Evolutionary conservation across 176 grass and related monocot species (phyloP).

Genomic region (Bolboschoenus planiculmis): DNA sequence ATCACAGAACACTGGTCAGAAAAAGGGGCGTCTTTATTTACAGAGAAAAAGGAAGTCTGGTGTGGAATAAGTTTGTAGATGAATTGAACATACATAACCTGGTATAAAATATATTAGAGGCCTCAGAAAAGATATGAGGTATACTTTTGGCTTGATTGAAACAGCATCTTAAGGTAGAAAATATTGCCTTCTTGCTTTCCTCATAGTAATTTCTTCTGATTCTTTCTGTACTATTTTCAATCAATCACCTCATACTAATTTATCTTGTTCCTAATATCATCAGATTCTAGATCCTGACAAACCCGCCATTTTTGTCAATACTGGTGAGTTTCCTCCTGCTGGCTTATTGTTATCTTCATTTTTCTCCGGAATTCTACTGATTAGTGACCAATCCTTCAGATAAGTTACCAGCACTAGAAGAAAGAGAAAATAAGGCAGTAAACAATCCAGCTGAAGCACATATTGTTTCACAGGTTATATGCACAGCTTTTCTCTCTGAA

Average conservation of each 20-base stretch:
- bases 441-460: slow-evolving; percentile 74
- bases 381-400: slow-evolving; percentile 42
- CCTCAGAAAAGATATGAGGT: background rate
- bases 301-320: slow-evolving; percentile 59
- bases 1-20: background rate
- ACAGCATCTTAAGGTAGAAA: background rate
- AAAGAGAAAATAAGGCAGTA: slow-evolving; percentile 55
- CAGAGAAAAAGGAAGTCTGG: background rate
- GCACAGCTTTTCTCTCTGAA: background rate
- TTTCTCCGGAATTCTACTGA: slow-evolving; percentile 13
- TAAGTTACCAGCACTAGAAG: slow-evolving; percentile 61
- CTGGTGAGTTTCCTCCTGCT: slow-evolving; percentile 44
- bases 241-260: background rate
- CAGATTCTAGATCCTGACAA: slow-evolving; percentile 81
- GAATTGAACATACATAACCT: background rate
- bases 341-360: slow-evolving; percentile 16
- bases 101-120: background rate
- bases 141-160: background rate
- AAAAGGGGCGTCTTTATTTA: background rate
- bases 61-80: background rate
- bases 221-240: background rate
- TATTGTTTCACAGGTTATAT: slow-evolving; percentile 69
- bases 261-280: slow-evolving; percentile 24
- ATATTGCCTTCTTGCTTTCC: background rate
- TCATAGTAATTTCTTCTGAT: background rate